A percentile compares a stretch with the other conserved stretches of the same genome.
Evolutionary conservation across 2,329 filamentous ascomycete genomes (phyloP).

Genomic region (Epichloe elymi): DNA sequence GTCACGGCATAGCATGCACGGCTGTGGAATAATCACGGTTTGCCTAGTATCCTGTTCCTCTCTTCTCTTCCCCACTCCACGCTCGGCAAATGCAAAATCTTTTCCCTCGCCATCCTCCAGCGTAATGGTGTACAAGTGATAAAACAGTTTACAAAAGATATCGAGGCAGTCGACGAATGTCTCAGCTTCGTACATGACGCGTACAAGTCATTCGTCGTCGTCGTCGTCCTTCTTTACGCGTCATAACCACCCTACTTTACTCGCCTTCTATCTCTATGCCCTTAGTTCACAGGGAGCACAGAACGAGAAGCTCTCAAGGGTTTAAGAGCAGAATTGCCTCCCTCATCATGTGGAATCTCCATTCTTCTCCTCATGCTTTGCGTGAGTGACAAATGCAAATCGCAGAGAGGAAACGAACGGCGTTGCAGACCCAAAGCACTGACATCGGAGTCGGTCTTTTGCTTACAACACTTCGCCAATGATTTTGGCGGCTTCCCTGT

Average conservation of each 20-base stretch:
- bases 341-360: no score
- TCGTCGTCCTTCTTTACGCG: background rate
- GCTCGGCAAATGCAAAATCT: background rate
- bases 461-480: slow-evolving; percentile 81
- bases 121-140: slow-evolving; percentile 1
- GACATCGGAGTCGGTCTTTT: no score
- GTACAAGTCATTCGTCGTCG: background rate
- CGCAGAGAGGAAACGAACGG: no score
- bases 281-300: background rate
- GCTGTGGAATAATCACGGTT: background rate
- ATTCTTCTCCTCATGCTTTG: no score
- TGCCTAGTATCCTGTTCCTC: no score
- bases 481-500: slow-evolving; percentile 95
- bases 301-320: background rate
- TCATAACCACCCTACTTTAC: background rate
- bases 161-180: background rate
- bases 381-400: no score
- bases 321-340: no score
- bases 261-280: background rate
- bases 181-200: background rate
- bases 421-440: no score
- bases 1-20: background rate
- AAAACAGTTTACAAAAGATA: slow-evolving; percentile 1
- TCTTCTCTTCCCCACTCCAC: background rate
- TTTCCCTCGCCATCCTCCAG: background rate